Evolutionary conservation across 2,329 filamentous ascomycete genomes (phyloP), one percentile per base, ranked within the genome.

Genomic region (Alternaria viburni): DNA sequence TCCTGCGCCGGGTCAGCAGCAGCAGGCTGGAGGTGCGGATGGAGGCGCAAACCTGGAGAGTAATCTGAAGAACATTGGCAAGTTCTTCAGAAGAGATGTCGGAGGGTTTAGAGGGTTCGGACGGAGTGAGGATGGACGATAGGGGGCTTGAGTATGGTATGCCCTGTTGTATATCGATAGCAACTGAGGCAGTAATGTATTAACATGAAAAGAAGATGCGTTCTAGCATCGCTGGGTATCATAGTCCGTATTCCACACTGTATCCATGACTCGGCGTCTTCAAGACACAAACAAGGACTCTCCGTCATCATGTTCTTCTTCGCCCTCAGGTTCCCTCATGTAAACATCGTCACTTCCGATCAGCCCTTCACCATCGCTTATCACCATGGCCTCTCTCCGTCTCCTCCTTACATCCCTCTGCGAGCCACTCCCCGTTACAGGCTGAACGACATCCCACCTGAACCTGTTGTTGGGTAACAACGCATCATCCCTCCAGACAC

Each of bases 51-150:
- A 91, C 56, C 87, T 97, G 68, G 97, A 97, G 77, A 94, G 97
- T 81, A 97, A 97, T 80, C 79, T 98, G 80, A 94, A 93, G 83
- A 97, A 93, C 78, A 92, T 99, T 81, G 95, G 95, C 23, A 97
- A 97, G 81, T 97, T 98, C 82, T 98, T 98, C 83, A 89, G 91
- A 66, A 85, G 95, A 67, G 95, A 97, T 82, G 90, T 95, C 67
- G 91, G 92, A 1, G 72, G 71, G 0, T 79, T 80, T 50, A 74
- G 76, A 51, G 75, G 78, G 7, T 80, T 80, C 70, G 78, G 78
- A 10, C 67, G 77, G 55, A 76, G 66, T 54, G 75, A 77, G 15
- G 76, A 76, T 59, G 74, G 61, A 47, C 72, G 62, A 59, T 77
- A 74, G 61, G 43, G 4, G 13, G 30, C 30, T 36, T 23, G 23